Conservation (phyloP, 73 alveolate species). For the Blepharisma stoltei region DNA sequence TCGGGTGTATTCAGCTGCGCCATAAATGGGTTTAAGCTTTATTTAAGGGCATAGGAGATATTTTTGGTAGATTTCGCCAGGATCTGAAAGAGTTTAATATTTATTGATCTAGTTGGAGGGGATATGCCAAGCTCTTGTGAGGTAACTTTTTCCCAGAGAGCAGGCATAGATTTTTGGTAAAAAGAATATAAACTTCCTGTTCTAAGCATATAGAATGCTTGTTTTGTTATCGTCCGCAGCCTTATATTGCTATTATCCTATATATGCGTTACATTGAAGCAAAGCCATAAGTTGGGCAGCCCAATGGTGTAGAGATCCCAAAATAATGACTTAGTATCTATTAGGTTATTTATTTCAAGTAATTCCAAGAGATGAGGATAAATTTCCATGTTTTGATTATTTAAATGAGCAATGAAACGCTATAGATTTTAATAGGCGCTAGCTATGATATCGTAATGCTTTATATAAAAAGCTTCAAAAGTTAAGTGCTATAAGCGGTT, state of each 20-base stretch:
- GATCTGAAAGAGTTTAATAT: not conserved
- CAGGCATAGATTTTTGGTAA: conserved; percentile 68
- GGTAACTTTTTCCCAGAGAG: not conserved
- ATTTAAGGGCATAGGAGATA: conserved; percentile 2
- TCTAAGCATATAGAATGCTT: conserved; percentile 36
- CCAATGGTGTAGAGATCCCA: not conserved
- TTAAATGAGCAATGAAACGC: too few relatives aligned
- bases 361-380: too few relatives aligned
- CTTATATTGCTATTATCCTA: not conserved
- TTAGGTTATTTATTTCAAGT: not conserved
- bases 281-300: conserved; percentile 13
- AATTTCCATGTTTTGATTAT: too few relatives aligned
- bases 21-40: not conserved
- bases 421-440: too few relatives aligned
- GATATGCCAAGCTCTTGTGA: not conserved
- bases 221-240: conserved; percentile 16
- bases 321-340: not conserved
- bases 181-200: conserved; percentile 73
- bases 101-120: not conserved
- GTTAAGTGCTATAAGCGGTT: too few relatives aligned
- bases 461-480: too few relatives aligned
- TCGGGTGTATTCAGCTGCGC: not conserved
- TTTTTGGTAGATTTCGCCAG: not conserved
- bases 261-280: not conserved
- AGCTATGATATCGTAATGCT: too few relatives aligned